Conservation (phyloP, 352 stramenopile species). For the Globisporangium parvum region DNA sequence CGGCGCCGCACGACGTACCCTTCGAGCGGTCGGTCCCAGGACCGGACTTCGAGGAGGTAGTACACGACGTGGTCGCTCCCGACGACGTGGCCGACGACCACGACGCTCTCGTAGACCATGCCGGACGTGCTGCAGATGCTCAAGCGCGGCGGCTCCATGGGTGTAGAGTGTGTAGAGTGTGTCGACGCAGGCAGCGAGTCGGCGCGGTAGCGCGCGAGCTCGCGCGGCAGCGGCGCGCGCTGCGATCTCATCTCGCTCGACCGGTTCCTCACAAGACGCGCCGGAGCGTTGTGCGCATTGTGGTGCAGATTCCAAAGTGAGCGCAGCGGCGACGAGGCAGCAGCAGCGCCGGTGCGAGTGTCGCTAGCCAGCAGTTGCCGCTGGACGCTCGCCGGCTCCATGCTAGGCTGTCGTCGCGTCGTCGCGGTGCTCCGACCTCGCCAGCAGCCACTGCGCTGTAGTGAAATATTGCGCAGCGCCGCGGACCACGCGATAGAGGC, state of each 20-base stretch:
- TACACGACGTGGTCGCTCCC: constrained; percentile 67
- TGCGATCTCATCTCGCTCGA: constrained; percentile 12
- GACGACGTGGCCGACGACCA: constrained; percentile 58
- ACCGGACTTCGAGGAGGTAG: constrained; percentile 71
- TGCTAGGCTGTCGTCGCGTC: too few relatives aligned
- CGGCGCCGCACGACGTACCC: constrained; percentile 70
- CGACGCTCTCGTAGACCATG: constrained; percentile 63
- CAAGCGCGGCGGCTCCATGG: constrained; percentile 24
- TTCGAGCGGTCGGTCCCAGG: constrained; percentile 66
- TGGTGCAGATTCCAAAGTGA: constrained; percentile 6
- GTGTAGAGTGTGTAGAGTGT: not conserved
- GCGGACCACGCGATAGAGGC: too few relatives aligned
- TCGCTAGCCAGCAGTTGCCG: too few relatives aligned
- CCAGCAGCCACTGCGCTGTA: too few relatives aligned
- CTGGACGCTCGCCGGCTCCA: too few relatives aligned
- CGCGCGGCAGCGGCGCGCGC: constrained; percentile 7
- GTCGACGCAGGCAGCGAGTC: constrained; percentile 22
- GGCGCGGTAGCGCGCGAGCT: constrained; percentile 26
- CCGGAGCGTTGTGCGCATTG: constrained; percentile 9
- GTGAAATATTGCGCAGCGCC: too few relatives aligned
- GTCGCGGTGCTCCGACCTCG: too few relatives aligned
- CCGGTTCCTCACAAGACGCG: constrained; percentile 11
- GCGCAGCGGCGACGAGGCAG: not conserved
- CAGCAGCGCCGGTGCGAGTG: not conserved
- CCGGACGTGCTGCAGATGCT: constrained; percentile 65